Base-by-base conservation (phyloP, 2,329 filamentous ascomycete species). In the Thermothelomyces thermophilus region DNA sequence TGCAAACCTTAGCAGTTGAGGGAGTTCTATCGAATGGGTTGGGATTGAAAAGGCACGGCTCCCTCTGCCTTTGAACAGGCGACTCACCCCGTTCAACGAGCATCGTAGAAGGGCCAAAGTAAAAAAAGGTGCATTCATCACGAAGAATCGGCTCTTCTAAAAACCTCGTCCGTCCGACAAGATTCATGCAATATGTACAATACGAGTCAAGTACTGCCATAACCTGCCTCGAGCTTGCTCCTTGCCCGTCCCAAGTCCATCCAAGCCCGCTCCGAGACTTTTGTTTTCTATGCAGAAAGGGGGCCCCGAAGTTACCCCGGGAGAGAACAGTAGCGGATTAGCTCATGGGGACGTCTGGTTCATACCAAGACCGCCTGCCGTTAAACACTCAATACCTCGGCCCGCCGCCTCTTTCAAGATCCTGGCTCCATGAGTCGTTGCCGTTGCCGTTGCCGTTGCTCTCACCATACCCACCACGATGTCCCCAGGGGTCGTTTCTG, bases 351-450 rank as follows among this genome's bases (percentile, higher is more conserved):
- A 8, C 24, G 10, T 35, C 28, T 20, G n/a, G 16, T 42, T 28
- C 19, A 20, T 14, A 16, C 22, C 30, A n/a, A 5, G 2, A 35
- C 10, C n/a, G 2, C 30, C 37, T 4, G 13, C 19, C 17, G n/a
- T 40, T 16, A 42, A 26, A 16, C 16, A n/a, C 22, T 52, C 36
- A 60, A 37, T 58, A 60, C 44, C 58, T 34, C 17, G 53, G 30
- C 36, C 42, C 41, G 6, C 42, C 41, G 6, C 47, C 58, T 47
- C 53, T 41, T 30, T 62, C 60, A 8, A 60, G 34, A 35, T 61
- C 60, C 30, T 59, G 50, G 20, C 54, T 55, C 60, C 59, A 62
- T 19, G 59, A 59, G 20, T 53, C 19, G 36, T 22, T 13, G 7
- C 19, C 19, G 19, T 22, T 22, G 5, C 24, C 24, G 19, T 13